Evolutionary conservation across 106 monocot species (phyloP).

Genomic region (Ottelia alismoides): DNA sequence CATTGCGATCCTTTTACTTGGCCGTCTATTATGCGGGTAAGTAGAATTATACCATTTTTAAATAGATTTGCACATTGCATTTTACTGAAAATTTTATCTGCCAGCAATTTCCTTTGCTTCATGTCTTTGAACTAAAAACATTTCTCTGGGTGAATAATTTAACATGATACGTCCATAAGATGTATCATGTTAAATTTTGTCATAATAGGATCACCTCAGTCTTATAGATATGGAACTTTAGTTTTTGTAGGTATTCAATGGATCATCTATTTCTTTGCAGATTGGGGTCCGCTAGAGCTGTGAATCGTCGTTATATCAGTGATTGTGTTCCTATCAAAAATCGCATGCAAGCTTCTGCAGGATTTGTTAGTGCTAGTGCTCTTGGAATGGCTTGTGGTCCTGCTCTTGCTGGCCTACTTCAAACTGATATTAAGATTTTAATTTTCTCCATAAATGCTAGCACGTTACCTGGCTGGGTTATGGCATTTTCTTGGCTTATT

Average conservation of each 20-base stretch:
- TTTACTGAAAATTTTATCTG: no score
- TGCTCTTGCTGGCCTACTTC: conserved; percentile 90
- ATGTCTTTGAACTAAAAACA: no score
- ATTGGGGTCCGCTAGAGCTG: conserved; percentile 96
- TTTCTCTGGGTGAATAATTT: no score
- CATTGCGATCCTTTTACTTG: conserved; percentile 56
- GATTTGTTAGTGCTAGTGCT: conserved; percentile 97
- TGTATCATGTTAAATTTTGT: no score
- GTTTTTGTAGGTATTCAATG: no score
- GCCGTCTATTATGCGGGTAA: conserved; percentile 93
- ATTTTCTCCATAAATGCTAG: conserved; percentile 60
- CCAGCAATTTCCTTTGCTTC: no score
- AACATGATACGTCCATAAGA: no score
- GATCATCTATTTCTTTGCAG: no score
- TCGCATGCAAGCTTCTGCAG: conserved; percentile 93
- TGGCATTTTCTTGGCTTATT: conserved; percentile 79
- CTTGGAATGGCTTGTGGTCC: conserved; percentile 99
- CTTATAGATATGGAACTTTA: no score
- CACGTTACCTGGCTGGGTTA: conserved; percentile 96
- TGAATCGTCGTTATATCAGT: conserved; percentile 92
- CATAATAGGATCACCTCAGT: no score
- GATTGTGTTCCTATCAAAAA: conserved; percentile 89
- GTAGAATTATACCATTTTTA: not conserved
- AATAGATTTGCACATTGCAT: not conserved
- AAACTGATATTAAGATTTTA: conserved; percentile 74